phyloP scores from a whole-genome alignment of 495 filamentous ascomycete species.

The Clavariopsis aquatica region DNA sequence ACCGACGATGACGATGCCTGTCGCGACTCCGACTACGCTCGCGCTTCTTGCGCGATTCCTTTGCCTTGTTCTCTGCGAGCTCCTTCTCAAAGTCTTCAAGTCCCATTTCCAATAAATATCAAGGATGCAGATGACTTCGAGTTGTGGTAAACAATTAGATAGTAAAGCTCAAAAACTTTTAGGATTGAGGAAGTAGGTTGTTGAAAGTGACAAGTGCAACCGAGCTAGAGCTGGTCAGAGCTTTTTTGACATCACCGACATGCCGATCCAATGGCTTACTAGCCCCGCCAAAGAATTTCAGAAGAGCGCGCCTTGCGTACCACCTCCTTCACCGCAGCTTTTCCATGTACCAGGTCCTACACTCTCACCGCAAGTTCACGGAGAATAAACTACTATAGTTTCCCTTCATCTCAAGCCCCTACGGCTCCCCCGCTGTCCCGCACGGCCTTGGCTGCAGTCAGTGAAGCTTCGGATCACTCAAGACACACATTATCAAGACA shows the following conservation, averaged over 20 bases:
- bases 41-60: conserved; percentile 32
- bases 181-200: not conserved
- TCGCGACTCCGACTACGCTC: conserved; percentile 38
- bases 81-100: conserved; percentile 49
- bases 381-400: not conserved
- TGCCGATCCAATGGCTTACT: not conserved
- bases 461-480: no score
- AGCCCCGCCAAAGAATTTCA: conserved; percentile 25
- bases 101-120: conserved; percentile 32
- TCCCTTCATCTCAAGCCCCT: not conserved
- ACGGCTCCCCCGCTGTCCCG: no score
- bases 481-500: no score
- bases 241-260: conserved; percentile 24
- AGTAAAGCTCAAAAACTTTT: not conserved
- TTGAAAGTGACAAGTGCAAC: not conserved
- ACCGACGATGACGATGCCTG: conserved; percentile 32
- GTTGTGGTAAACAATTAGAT: not conserved
- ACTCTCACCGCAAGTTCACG: not conserved
- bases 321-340: conserved; percentile 2
- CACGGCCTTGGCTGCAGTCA: no score
- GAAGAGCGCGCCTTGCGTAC: not conserved
- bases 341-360: not conserved
- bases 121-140: not conserved
- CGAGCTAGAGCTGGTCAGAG: conserved; percentile 6
- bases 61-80: conserved; percentile 42